phyloP scores from a whole-genome alignment of 805 yeast genomes.

The Yarrowia bubula region DNA sequence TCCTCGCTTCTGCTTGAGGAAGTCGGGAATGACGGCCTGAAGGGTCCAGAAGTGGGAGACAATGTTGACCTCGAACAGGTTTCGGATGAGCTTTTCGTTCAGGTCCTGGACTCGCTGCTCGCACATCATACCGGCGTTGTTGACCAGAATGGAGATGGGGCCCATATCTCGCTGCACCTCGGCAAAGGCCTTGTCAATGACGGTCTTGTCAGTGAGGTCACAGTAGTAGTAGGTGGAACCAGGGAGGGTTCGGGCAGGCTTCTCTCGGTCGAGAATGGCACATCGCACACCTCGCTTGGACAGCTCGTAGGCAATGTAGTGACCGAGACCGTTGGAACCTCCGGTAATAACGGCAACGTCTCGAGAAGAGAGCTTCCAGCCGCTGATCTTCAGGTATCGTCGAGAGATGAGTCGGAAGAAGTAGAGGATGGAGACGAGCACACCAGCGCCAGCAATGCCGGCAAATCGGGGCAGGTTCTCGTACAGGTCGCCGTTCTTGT shows the following conservation, averaged over 20 bases:
- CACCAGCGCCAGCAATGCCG: constrained; percentile 12
- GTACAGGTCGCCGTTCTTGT: constrained; percentile 24
- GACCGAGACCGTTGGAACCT: constrained; percentile 78
- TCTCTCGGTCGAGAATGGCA: constrained; percentile 60
- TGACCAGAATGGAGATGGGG: constrained; percentile 57
- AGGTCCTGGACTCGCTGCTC: constrained; percentile 58
- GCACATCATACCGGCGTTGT: constrained; percentile 70
- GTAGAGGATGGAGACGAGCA: constrained; percentile 13
- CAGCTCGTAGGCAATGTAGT: constrained; percentile 55
- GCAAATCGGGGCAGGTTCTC: constrained; percentile 25
- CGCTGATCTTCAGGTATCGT: constrained; percentile 25
- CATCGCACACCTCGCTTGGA: constrained; percentile 48
- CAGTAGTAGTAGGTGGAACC: constrained; percentile 48
- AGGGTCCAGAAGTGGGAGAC: constrained; percentile 63
- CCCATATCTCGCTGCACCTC: constrained; percentile 45
- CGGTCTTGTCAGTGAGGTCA: constrained; percentile 55
- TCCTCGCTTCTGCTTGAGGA: constrained; percentile 57
- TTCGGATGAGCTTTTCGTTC: constrained; percentile 54
- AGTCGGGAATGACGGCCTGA: constrained; percentile 64
- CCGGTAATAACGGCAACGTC: constrained; percentile 82
- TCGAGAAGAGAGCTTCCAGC: constrained; percentile 29
- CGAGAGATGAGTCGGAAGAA: constrained; percentile 22
- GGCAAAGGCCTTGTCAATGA: constrained; percentile 43
- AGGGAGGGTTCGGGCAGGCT: constrained; percentile 41
- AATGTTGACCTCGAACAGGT: constrained; percentile 59